These are phyloP conservation scores for Posidonia oceanica DNA, from an alignment of 116 monocot genomes.

Conservation along the genomic window DNA sequence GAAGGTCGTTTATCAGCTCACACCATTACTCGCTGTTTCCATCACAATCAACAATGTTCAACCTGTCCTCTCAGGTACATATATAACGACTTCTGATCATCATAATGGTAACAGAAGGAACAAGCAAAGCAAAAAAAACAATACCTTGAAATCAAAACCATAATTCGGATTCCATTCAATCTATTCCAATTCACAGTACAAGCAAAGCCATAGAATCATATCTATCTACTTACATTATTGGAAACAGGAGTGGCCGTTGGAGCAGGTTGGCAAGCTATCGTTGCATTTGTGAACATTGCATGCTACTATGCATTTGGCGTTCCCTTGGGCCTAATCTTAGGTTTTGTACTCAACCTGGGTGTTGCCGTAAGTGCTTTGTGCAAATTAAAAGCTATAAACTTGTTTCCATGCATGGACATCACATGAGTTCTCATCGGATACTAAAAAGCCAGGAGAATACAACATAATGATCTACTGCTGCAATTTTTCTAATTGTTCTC, in stretches of 20 bases:
- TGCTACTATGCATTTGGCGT: constrained; percentile 35
- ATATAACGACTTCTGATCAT: not conserved
- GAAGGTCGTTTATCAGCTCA: constrained; percentile 32
- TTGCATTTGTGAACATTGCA: constrained; percentile 53
- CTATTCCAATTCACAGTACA: too few species aligned
- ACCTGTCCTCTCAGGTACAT: constrained; percentile 55
- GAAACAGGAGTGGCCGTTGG: constrained; percentile 57
- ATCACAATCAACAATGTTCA: constrained; percentile 64
- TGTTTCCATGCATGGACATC: too few species aligned
- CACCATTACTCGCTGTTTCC: constrained; percentile 41
- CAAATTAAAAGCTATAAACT: not conserved
- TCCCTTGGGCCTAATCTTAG: constrained; percentile 36
- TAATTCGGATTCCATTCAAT: constrained; percentile 17
- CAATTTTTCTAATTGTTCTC: constrained; percentile 12
- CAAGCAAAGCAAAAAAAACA: too few species aligned
- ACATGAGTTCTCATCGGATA: not conserved
- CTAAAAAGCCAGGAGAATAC: not conserved
- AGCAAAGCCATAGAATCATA: too few species aligned
- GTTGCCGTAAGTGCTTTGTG: constrained; percentile 30
- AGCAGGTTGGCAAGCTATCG: constrained; percentile 54
- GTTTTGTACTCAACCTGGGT: constrained; percentile 40
- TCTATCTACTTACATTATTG: constrained; percentile 10
- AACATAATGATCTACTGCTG: constrained; percentile 2
- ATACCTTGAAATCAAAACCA: not conserved
- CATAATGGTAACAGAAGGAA: not conserved